phyloP scores from a whole-genome alignment of 768 basidiomycete genomes.

The Lactifluus volemus region DNA sequence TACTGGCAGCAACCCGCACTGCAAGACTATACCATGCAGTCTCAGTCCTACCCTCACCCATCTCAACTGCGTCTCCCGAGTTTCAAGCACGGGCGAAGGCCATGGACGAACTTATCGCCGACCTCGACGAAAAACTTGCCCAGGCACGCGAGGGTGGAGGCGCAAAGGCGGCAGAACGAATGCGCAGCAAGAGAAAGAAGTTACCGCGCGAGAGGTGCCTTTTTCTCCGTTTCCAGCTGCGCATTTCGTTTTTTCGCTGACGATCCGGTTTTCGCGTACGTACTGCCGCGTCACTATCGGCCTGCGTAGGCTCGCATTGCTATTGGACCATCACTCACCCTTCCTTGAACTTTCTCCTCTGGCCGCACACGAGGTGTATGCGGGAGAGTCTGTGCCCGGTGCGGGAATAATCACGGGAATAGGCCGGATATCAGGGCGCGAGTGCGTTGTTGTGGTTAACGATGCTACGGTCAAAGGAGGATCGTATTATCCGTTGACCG shows the following conservation, averaged over 20 bases:
- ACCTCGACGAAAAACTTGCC: conserved; percentile 52
- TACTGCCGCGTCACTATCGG: not conserved
- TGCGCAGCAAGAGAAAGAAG: conserved; percentile 71
- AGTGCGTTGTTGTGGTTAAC: conserved; percentile 89
- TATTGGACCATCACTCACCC: conserved; percentile 81
- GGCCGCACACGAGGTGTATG: conserved; percentile 84
- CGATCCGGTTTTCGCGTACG: not conserved
- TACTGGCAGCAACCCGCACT: no score
- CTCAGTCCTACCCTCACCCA: conserved; percentile 53
- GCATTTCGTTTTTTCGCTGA: not conserved
- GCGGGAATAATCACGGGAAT: conserved; percentile 86
- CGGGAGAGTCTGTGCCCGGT: conserved; percentile 64
- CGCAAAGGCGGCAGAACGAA: conserved; percentile 60
- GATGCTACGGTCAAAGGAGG: conserved; percentile 93
- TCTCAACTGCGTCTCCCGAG: conserved; percentile 63
- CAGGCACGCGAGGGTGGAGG: conserved; percentile 65
- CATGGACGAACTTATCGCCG: conserved; percentile 62
- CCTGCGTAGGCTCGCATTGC: conserved; percentile 28
- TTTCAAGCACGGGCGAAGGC: conserved; percentile 56
- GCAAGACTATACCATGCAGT: conserved; percentile 50
- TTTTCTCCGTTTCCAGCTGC: not conserved
- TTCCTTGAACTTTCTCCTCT: conserved; percentile 84
- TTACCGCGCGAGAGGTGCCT: conserved; percentile 75
- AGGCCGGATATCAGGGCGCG: conserved; percentile 61
- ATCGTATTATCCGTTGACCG: conserved; percentile 84